A percentile compares a stretch with the other conserved stretches of the same genome.
Conservation (phyloP, 331 rosid species). For the Phaseolus coccineus region DNA sequence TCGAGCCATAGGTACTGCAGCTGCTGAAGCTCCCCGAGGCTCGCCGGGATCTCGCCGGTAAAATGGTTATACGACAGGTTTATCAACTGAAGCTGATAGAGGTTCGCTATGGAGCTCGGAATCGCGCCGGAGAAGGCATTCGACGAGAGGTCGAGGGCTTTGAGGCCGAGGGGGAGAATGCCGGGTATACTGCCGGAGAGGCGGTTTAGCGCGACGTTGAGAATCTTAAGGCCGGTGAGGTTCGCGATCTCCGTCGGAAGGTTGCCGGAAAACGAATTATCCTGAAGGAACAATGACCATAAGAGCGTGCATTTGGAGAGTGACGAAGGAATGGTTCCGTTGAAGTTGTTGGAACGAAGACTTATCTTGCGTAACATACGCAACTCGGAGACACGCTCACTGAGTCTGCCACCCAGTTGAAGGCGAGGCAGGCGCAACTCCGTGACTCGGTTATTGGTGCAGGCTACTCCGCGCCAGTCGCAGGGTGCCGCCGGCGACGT, state of each 20-base stretch:
- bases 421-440: slow-evolving; percentile 86
- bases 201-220: slow-evolving; percentile 73
- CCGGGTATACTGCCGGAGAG: slow-evolving; percentile 71
- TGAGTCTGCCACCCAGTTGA: slow-evolving; percentile 80
- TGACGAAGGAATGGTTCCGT: slow-evolving; percentile 76
- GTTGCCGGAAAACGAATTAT: slow-evolving; percentile 73
- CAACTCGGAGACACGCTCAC: slow-evolving; percentile 62
- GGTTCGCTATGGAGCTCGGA: slow-evolving; percentile 57
- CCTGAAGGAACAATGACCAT: slow-evolving; percentile 72
- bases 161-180: slow-evolving; percentile 60
- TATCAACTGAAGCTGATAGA: slow-evolving; percentile 70
- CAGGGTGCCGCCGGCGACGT: slow-evolving; percentile 76
- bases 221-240: slow-evolving; percentile 61
- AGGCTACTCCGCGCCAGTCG: slow-evolving; percentile 79
- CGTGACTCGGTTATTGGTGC: slow-evolving; percentile 56
- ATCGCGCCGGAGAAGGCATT: slow-evolving; percentile 80
- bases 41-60: slow-evolving; percentile 79
- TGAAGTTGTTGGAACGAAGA: slow-evolving; percentile 79
- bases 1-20: slow-evolving; percentile 90
- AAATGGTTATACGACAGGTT: slow-evolving; percentile 81
- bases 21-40: slow-evolving; percentile 74
- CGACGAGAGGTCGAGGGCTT: slow-evolving; percentile 78
- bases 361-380: slow-evolving; percentile 68
- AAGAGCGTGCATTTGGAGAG: slow-evolving; percentile 71
- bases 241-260: slow-evolving; percentile 73